Conservation (phyloP, 1,284 basidiomycete species). For the Sporisorium graminicola region DNA sequence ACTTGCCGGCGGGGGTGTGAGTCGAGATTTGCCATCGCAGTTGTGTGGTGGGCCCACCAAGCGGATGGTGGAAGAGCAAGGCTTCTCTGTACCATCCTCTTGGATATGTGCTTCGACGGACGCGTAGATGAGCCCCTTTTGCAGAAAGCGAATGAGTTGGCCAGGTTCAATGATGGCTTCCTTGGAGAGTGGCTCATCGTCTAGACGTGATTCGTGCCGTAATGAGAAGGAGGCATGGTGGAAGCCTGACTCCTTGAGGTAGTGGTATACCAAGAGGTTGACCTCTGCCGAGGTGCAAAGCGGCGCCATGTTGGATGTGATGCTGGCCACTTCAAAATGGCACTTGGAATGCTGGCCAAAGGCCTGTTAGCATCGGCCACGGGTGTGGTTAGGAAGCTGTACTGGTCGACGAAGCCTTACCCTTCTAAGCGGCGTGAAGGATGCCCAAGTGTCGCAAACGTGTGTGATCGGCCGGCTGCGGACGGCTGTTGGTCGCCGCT, state of each 20-base stretch:
- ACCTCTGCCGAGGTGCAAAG: constrained; percentile 65
- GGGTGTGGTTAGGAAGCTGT: too few relatives aligned
- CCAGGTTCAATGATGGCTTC: constrained; percentile 67
- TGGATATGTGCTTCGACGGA: constrained; percentile 64
- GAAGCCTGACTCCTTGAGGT: constrained; percentile 68
- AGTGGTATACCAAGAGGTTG: constrained; percentile 68
- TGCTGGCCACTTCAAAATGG: background rate
- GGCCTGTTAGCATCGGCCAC: constrained; percentile 4
- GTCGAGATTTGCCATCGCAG: constrained; percentile 58
- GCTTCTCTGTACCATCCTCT: constrained; percentile 61
- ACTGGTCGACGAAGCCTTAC: background rate
- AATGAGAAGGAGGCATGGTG: constrained; percentile 63
- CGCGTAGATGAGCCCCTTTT: constrained; percentile 66
- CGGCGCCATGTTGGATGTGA: constrained; percentile 43
- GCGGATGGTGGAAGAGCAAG: constrained; percentile 59
- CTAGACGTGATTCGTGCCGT: constrained; percentile 66
- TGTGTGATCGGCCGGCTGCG: background rate
- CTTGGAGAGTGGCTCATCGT: constrained; percentile 63
- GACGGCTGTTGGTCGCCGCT: background rate
- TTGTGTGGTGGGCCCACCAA: constrained; percentile 63
- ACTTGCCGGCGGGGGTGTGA: constrained; percentile 33
- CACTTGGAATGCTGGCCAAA: background rate
- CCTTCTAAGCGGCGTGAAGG: background rate
- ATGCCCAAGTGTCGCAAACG: background rate
- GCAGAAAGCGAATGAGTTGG: constrained; percentile 60